These are phyloP conservation scores for Hypoxylon trugodes DNA, from an alignment of 495 filamentous ascomycete species.

Conservation along the genomic window DNA sequence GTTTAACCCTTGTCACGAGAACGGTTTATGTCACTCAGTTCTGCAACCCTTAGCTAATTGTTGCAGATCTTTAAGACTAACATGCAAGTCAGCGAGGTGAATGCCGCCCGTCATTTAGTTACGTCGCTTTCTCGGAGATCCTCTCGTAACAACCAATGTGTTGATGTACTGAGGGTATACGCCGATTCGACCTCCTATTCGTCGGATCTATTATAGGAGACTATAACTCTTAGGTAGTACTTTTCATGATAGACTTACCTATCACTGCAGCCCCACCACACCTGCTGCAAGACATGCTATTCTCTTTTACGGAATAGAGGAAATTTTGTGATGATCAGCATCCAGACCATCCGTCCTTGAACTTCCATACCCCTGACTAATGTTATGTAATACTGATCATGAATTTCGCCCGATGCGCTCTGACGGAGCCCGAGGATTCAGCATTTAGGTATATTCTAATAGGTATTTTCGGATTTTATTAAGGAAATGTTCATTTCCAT, in stretches of 20 bases:
- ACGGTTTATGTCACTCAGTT: no score
- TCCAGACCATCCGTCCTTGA: no score
- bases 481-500: no score
- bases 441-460: neutral
- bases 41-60: no score
- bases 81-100: neutral
- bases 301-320: no score
- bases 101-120: neutral
- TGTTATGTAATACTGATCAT: neutral
- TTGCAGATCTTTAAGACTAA: neutral
- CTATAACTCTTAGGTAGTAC: no score
- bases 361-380: neutral
- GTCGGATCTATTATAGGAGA: neutral
- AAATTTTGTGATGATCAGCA: no score
- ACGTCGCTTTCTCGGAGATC: neutral
- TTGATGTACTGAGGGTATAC: neutral
- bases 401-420: neutral
- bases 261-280: constrained; percentile 1
- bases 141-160: neutral
- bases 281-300: neutral
- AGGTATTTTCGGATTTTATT: no score
- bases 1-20: no score
- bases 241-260: neutral
- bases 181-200: neutral
- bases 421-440: neutral